Evolutionary conservation across 1,284 basidiomycete species (phyloP), one percentile per base, ranked within the genome.

Genomic region (Leccinum fuscescens): DNA sequence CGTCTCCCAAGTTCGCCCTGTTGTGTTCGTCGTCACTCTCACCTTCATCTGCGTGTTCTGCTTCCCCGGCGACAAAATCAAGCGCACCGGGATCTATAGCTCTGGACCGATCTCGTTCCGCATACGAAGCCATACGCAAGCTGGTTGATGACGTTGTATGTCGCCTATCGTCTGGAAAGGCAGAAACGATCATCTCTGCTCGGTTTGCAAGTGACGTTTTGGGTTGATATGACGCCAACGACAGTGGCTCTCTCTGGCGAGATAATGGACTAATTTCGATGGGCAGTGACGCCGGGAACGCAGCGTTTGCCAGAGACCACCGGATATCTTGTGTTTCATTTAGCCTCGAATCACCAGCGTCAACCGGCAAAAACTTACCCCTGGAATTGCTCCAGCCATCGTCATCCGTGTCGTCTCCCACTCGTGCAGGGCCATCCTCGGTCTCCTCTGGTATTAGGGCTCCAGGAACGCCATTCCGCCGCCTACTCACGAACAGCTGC

Each of bases 71-170:
- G 9, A 76, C 71, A 65, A 89, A 88, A 62, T 89, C 88, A 27
- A 89, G 78, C 20, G 83, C 76, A 8, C 89, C 89, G 2, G 88
- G 88, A 69, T 90, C 89, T 62, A 86, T 78, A 1, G 78, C 76
- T 48, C 86, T 83, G 49, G 72, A 72, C 27, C 82, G 80, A 72
- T 91, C 88, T 31, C 88, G 85, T 68, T 86, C 84, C 2, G 84
- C 84, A 69, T 90, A 90, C 2, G 81, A 77, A 11, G 82, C 83
- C 64, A 77, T 85, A 20, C 86, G 86, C 37, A 84, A 66, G 0
- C 82, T 78, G 35, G 77, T 69, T 5, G 86, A 78, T 17, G 85
- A 80, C 8, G 62, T 63, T 60, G 50, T 17, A 17, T 66, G 72
- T 58, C 66, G 71, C 35, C 59, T 60, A 52, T 54, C 55, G 14